These are phyloP conservation scores for Starmerella potacharoeniae DNA, from an alignment of 805 yeast genomes.

Conservation along the genomic window DNA sequence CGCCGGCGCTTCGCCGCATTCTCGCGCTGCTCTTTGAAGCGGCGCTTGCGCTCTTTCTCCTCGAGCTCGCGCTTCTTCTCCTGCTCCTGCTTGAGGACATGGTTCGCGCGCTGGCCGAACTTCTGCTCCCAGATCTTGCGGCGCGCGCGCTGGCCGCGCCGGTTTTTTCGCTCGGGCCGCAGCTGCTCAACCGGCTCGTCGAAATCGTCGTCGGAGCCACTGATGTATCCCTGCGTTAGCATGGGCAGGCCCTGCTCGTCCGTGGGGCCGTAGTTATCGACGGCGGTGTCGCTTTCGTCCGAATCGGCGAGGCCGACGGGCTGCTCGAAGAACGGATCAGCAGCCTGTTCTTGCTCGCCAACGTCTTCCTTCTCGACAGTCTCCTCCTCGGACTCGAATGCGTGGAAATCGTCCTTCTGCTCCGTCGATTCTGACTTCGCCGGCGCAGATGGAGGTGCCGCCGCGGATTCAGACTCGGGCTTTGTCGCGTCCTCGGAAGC, in stretches of 20 bases:
- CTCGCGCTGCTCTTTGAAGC: constrained; percentile 9
- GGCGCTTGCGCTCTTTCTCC: constrained; percentile 18
- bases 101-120: constrained; percentile 75
- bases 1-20: constrained; percentile 23
- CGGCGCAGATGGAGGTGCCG: not conserved
- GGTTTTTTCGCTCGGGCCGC: constrained; percentile 49
- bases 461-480: too few species aligned
- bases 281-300: constrained; percentile 29
- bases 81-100: constrained; percentile 55
- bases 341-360: constrained; percentile 18
- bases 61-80: constrained; percentile 41
- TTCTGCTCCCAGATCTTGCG: constrained; percentile 93
- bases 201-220: constrained; percentile 54
- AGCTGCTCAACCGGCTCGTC: constrained; percentile 19
- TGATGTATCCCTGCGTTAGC: constrained; percentile 52
- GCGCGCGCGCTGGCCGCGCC: constrained; percentile 96
- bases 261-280: constrained; percentile 18
- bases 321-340: constrained; percentile 30
- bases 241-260: constrained; percentile 29
- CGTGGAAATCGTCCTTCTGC: constrained; percentile 5
- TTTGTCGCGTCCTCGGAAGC: not conserved
- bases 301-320: constrained; percentile 16
- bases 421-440: not conserved
- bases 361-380: constrained; percentile 18
- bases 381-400: constrained; percentile 2